A percentile compares a stretch with the other conserved stretches of the same genome.
phyloP scores from a whole-genome alignment of 345 rosid species.

The Murraya koenigii region DNA sequence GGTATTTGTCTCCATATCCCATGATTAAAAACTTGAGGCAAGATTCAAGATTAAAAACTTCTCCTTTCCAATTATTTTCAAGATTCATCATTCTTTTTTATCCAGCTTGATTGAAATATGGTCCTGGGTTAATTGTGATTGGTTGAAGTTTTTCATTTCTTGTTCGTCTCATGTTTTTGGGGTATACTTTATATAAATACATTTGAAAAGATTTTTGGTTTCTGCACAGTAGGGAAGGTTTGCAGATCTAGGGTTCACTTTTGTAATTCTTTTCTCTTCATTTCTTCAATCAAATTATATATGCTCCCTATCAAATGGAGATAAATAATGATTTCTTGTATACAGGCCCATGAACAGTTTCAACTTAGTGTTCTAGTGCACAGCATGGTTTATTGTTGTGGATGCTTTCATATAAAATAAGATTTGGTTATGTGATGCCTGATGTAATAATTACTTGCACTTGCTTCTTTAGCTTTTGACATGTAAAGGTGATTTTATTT shows the following conservation, averaged over 20 bases:
- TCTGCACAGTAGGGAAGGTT: too few species aligned
- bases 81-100: too few species aligned
- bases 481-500: background rate
- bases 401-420: background rate
- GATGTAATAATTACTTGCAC: background rate
- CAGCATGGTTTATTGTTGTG: background rate
- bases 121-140: too few species aligned
- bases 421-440: background rate
- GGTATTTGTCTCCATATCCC: conserved; percentile 34
- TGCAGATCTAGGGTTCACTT: too few species aligned
- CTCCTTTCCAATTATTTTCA: background rate
- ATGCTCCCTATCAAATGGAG: background rate
- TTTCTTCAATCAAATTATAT: too few species aligned
- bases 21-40: background rate
- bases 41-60: too few species aligned
- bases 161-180: too few species aligned
- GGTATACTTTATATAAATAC: too few species aligned
- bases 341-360: background rate
- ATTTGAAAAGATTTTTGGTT: too few species aligned
- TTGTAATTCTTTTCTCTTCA: too few species aligned
- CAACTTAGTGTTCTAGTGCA: background rate
- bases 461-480: background rate
- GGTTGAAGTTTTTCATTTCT: too few species aligned
- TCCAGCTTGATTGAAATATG: too few species aligned
- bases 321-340: background rate